Percentiles rank a stretch among this genome's conserved stretches.
Conservation (phyloP, 306 rosid species). For the Vigna trinervia region DNA sequence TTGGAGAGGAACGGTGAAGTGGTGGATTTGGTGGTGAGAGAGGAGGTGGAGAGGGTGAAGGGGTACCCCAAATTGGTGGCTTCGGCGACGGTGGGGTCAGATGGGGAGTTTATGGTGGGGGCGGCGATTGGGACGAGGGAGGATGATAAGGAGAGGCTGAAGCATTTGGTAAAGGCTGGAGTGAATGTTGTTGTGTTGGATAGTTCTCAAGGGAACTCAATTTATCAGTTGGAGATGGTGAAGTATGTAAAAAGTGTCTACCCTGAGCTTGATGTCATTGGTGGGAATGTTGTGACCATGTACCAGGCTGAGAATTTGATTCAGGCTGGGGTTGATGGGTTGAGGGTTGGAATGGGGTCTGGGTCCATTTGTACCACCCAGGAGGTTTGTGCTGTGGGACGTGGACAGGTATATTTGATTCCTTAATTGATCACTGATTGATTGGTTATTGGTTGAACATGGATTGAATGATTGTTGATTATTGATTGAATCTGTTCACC, state of each 20-base stretch:
- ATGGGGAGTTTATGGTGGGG: constrained; percentile 82
- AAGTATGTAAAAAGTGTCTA: constrained; percentile 69
- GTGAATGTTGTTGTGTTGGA: constrained; percentile 83
- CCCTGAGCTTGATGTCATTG: constrained; percentile 80
- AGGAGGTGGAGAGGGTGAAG: constrained; percentile 70
- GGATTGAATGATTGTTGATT: neutral
- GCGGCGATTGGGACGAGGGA: constrained; percentile 92
- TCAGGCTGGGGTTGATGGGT: constrained; percentile 90
- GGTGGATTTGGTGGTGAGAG: constrained; percentile 67
- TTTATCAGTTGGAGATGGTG: constrained; percentile 86
- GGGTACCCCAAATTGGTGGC: constrained; percentile 70
- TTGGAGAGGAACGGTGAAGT: constrained; percentile 57
- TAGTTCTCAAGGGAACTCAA: constrained; percentile 94
- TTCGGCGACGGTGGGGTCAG: constrained; percentile 71
- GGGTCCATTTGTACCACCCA: constrained; percentile 97
- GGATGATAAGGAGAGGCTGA: constrained; percentile 77
- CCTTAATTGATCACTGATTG: neutral
- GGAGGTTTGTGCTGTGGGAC: constrained; percentile 95
- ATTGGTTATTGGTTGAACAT: too few relatives aligned
- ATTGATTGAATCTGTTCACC: neutral
- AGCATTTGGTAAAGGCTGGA: constrained; percentile 80
- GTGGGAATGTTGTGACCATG: constrained; percentile 94
- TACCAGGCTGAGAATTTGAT: constrained; percentile 87
- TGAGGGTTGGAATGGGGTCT: constrained; percentile 96
- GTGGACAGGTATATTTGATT: constrained; percentile 79